Conservation (phyloP, 805 yeast species). For the Pichia ethanolica region DNA sequence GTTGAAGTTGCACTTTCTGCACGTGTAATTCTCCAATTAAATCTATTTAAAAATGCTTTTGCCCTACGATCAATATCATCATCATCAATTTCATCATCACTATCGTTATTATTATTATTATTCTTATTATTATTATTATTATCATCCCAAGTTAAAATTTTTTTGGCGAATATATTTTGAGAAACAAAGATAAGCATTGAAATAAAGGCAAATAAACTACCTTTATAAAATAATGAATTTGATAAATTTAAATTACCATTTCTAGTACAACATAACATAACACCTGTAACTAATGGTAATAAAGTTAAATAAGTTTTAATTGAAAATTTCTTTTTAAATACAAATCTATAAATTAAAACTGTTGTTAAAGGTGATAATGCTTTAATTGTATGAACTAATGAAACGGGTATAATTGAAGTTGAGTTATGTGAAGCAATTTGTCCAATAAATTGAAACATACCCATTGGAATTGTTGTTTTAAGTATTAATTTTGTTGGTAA, state of each 20-base stretch:
- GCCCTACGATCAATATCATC: constrained; percentile 18
- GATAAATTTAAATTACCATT: constrained; percentile 23
- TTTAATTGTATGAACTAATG: constrained; percentile 89
- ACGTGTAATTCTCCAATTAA: constrained; percentile 24
- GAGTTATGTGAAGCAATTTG: constrained; percentile 89
- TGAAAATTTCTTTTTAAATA: constrained; percentile 53
- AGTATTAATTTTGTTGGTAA: constrained; percentile 48
- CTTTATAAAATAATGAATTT: constrained; percentile 27
- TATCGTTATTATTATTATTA: constrained; percentile 1
- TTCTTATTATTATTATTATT: neutral
- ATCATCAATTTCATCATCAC: constrained; percentile 9
- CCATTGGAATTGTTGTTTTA: constrained; percentile 84
- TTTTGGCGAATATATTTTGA: constrained; percentile 77
- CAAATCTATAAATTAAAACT: constrained; percentile 63
- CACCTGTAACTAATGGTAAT: constrained; percentile 74
- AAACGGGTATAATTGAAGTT: constrained; percentile 88
- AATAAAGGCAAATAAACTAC: constrained; percentile 43
- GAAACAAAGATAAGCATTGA: constrained; percentile 65
- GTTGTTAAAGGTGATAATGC: constrained; percentile 87
- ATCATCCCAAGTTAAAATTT: constrained; percentile 48
- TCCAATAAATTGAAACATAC: constrained; percentile 85
- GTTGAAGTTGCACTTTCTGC: constrained; percentile 29
- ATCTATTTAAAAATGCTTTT: constrained; percentile 21
- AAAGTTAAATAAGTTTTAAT: constrained; percentile 68
- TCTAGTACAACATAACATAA: constrained; percentile 68